A percentile compares a stretch with the other conserved stretches of the same genome.
phyloP scores from a whole-genome alignment of 2,329 filamentous ascomycete species.

The Claviceps quebecensis region DNA sequence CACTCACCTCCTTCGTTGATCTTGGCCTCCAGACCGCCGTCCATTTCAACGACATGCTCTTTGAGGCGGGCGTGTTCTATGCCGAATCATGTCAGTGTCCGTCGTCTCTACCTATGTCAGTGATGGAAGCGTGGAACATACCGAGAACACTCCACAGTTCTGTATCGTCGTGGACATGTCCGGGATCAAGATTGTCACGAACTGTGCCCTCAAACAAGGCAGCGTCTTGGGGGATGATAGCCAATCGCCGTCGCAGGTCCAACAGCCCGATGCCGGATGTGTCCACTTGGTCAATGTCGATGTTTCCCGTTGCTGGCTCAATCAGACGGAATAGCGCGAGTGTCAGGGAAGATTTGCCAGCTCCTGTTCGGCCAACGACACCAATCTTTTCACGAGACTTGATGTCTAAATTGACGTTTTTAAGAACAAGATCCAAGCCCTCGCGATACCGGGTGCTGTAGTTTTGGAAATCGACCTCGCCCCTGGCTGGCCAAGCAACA shows the following conservation, averaged over 20 bases:
- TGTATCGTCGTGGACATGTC: conserved; percentile 89
- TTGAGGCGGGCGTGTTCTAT: conserved; percentile 84
- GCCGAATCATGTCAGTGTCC: neutral
- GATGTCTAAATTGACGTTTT: conserved; percentile 83
- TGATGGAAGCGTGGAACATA: conserved; percentile 18
- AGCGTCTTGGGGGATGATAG: conserved; percentile 96
- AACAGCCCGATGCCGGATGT: conserved; percentile 81
- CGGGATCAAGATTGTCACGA: conserved; percentile 89
- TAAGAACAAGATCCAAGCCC: conserved; percentile 81
- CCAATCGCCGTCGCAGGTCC: conserved; percentile 75
- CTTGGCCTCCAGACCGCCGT: conserved; percentile 75
- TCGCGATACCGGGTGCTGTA: conserved; percentile 89
- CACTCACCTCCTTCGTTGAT: conserved; percentile 85
- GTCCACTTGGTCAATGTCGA: conserved; percentile 80
- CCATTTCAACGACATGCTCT: conserved; percentile 76
- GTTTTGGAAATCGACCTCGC: conserved; percentile 79
- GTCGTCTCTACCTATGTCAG: neutral
- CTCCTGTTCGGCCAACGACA: conserved; percentile 88
- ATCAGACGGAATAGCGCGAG: conserved; percentile 92
- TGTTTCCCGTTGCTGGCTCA: conserved; percentile 67
- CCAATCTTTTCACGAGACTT: conserved; percentile 97
- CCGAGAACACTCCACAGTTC: conserved; percentile 92
- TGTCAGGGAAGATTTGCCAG: conserved; percentile 89
- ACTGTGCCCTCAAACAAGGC: conserved; percentile 89
- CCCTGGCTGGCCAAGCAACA: conserved; percentile 81